Percentiles rank a stretch among this genome's conserved stretches.
These are phyloP conservation scores for Solanum hybrid DNA, from an alignment of 305 asterid species.

Conservation along the genomic window DNA sequence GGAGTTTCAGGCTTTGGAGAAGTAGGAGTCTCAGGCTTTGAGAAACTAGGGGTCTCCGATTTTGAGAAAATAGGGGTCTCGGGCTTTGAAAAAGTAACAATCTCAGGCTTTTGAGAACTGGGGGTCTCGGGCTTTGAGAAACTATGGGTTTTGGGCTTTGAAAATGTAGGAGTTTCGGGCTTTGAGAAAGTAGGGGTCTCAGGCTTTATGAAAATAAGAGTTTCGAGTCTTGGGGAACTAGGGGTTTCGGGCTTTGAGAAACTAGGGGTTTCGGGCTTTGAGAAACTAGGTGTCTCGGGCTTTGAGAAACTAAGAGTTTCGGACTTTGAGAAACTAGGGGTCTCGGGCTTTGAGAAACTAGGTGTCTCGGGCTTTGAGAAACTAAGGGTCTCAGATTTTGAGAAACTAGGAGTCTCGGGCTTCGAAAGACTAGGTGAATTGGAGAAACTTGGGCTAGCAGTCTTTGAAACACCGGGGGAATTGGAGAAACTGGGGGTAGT, in stretches of 20 bases:
- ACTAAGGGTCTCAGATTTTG: not conserved
- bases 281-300: not conserved
- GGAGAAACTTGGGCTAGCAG: not conserved
- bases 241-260: slow-evolving; percentile 4
- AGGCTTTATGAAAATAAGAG: not conserved
- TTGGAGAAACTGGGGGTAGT: not conserved
- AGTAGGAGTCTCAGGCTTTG: not conserved
- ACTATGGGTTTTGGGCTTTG: not conserved
- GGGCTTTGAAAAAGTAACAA: not conserved
- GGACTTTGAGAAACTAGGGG: not conserved
- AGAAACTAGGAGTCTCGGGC: not conserved
- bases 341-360: not conserved
- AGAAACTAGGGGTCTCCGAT: not conserved
- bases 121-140: not conserved
- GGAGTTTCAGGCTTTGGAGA: not conserved
- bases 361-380: slow-evolving; percentile 4
- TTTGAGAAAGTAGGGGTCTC: not conserved
- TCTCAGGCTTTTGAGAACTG: not conserved
- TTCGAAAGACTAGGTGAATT: not conserved
- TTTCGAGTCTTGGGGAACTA: not conserved
- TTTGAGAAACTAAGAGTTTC: not conserved
- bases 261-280: not conserved
- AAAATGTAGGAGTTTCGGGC: not conserved
- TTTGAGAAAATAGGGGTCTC: not conserved
- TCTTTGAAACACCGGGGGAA: not conserved